Evolutionary conservation across 345 rosid species (phyloP).

Genomic region (Lepidium sativum): DNA sequence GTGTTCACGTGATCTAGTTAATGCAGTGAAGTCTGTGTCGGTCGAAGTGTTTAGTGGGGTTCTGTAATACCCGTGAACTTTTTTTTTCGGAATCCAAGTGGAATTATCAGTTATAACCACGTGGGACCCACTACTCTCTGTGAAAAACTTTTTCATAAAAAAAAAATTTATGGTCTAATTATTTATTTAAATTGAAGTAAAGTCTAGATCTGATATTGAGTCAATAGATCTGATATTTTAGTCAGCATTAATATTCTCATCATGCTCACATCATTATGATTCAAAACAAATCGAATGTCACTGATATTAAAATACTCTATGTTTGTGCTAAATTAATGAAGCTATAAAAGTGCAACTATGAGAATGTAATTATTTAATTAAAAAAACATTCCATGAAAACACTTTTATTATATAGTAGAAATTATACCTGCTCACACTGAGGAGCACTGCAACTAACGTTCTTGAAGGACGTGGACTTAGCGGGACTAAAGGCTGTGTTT

Average conservation of each 20-base stretch:
- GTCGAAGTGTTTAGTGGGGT: constrained; percentile 10
- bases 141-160: background rate
- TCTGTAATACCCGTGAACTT: constrained; percentile 22
- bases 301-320: constrained; percentile 4
- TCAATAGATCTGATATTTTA: background rate
- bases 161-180: no score
- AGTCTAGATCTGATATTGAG: constrained; percentile 9
- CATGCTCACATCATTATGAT: constrained; percentile 2
- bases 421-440: constrained; percentile 69
- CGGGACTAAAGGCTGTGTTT: constrained; percentile 34
- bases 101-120: constrained; percentile 16
- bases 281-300: constrained; percentile 2
- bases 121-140: constrained; percentile 4
- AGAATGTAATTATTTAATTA: background rate
- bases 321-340: background rate
- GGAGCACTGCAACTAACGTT: constrained; percentile 48
- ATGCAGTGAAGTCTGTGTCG: constrained; percentile 17
- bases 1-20: constrained; percentile 22
- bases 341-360: background rate
- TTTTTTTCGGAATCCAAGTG: constrained; percentile 9
- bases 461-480: constrained; percentile 53
- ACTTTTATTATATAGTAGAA: background rate
- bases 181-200: background rate
- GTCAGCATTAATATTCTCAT: background rate
- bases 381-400: constrained; percentile 19